Base-by-base conservation (phyloP, 306 rosid genomes). In the Castanea sativa region DNA sequence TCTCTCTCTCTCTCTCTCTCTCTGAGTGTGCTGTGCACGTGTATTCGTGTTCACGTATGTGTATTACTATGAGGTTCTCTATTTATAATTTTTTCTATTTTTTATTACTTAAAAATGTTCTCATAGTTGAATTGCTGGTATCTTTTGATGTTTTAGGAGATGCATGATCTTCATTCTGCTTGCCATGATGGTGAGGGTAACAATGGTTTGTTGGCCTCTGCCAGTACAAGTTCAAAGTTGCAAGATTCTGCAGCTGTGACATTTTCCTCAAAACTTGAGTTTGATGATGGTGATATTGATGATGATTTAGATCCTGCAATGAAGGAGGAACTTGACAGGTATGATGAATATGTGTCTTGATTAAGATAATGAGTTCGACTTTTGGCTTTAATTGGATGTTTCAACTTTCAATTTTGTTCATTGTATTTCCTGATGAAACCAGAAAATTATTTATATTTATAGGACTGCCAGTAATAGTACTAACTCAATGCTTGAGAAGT, bases 271-370 rank as follows among this genome's bases (percentile, higher is more conserved):
- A 91, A 83, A 81, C 83, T 80, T 5, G 98, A 93, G 30, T 90
- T 86, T 79, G 89, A 86, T 61, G 97, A 91, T 64, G 90, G 84
- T 56, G 94, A 91, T 80, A 60, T 89, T 65, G 93, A 93, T 25
- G 97, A 92, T 74, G 98, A 90, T 83, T 82, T 93, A 77, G 98
- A 93, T 90, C 97, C 96, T 43, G 97, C 89, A 18, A 86, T 92
- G 93, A 91, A 87, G 86, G 95, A 91, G 85, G 91, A 90, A 83
- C 95, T 91, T 80, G 97, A 93, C 86, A 90, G 98, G 98, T 92
- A 83, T 72, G 78, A 68, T 63, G 74, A 61, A 83, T 55, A 45
- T 33, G 16, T 73, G 84, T 59, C 18, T 84, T 52, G 21, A 71
- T 65, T 25, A 20, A 45, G 11, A 25, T 61, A 43, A 69, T 70